These are phyloP conservation scores for Solanum sitiens DNA, from an alignment of 257 asterid species.

Conservation along the genomic window DNA sequence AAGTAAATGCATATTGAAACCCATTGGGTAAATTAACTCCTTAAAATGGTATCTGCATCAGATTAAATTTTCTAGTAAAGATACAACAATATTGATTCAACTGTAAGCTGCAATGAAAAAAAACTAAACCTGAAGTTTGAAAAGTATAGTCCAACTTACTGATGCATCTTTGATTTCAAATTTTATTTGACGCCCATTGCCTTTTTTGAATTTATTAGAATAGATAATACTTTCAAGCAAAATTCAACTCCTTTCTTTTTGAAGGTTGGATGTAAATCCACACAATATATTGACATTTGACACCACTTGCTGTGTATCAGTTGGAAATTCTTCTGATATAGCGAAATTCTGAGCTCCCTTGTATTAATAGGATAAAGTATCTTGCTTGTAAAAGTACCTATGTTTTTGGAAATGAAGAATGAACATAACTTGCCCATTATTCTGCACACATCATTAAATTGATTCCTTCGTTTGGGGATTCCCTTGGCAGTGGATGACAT, in stretches of 20 bases:
- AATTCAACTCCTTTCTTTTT: neutral
- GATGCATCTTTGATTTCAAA: neutral
- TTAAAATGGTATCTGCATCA: neutral
- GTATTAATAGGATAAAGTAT: neutral
- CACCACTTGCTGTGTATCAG: neutral
- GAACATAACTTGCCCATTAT: neutral
- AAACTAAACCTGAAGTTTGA: neutral
- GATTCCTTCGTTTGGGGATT: neutral
- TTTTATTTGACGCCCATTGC: neutral
- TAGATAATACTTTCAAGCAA: neutral
- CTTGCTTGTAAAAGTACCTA: neutral
- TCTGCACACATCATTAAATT: neutral
- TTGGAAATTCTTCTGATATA: neutral
- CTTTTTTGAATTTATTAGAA: neutral
- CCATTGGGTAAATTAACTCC: neutral
- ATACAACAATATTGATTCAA: neutral
- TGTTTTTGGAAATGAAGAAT: neutral
- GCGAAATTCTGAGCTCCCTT: neutral
- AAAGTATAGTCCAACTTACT: neutral
- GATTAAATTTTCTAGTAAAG: neutral
- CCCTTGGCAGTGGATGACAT: neutral
- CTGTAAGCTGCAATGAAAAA: neutral
- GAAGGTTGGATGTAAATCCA: neutral
- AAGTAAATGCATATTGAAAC: neutral
- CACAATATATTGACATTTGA: neutral